A percentile compares a stretch with the other conserved stretches of the same genome.
These are phyloP conservation scores for Globisporangium orthogonon DNA, from an alignment of 352 stramenopile genomes.

Conservation along the genomic window DNA sequence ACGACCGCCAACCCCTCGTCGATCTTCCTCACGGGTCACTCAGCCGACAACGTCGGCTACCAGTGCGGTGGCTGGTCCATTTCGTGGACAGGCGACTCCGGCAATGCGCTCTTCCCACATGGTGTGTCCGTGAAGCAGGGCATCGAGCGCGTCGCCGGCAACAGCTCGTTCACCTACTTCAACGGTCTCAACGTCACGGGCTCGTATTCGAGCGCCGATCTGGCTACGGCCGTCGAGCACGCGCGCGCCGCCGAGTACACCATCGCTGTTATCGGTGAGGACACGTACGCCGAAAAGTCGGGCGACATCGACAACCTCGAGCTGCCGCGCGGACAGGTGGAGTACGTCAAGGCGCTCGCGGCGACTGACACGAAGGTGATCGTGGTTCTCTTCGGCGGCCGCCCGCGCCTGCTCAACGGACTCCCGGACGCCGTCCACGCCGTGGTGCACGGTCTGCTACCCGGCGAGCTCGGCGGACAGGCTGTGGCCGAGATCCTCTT, in stretches of 20 bases:
- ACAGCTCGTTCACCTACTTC: slow-evolving; percentile 24
- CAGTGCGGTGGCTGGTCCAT: slow-evolving; percentile 79
- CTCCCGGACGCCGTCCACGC: slow-evolving; percentile 51
- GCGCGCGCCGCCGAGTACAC: slow-evolving; percentile 51
- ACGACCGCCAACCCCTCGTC: too few species aligned
- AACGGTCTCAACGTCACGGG: slow-evolving; percentile 54
- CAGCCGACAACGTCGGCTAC: slow-evolving; percentile 58
- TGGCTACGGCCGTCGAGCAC: slow-evolving; percentile 41
- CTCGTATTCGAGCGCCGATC: slow-evolving; percentile 31
- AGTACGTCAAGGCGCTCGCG: slow-evolving; percentile 61
- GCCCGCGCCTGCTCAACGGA: slow-evolving; percentile 70
- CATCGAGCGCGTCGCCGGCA: slow-evolving; percentile 35
- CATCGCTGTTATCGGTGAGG: slow-evolving; percentile 72
- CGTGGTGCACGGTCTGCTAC: slow-evolving; percentile 75
- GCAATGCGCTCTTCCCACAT: slow-evolving; percentile 51
- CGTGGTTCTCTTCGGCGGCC: slow-evolving; percentile 68
- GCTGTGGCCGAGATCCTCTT: slow-evolving; percentile 80
- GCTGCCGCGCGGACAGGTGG: slow-evolving; percentile 55
- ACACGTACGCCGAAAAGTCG: slow-evolving; percentile 74
- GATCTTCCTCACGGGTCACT: slow-evolving; percentile 68
- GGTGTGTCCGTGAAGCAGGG: slow-evolving; percentile 52
- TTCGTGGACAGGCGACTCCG: slow-evolving; percentile 78
- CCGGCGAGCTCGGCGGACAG: slow-evolving; percentile 69
- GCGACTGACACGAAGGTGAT: slow-evolving; percentile 72
- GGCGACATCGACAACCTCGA: slow-evolving; percentile 78